A percentile compares a stretch with the other conserved stretches of the same genome.
phyloP scores from a whole-genome alignment of 129 eudicot species.

The Heracleum sosnowskyi region DNA sequence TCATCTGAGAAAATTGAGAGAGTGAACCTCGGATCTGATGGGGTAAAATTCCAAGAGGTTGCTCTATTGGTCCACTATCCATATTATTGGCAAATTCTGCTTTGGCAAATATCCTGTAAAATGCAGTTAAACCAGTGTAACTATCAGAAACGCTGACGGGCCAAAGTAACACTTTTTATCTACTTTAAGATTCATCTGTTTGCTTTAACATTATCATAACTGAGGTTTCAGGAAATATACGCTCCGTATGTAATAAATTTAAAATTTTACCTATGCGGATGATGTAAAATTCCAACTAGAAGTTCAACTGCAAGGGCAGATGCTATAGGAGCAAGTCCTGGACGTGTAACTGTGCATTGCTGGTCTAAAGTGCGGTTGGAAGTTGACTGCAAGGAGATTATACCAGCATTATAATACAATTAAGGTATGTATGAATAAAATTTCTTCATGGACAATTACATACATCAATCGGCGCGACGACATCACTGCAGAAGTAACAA shows the following conservation, averaged over 20 bases:
- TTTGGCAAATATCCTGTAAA: constrained; percentile 58
- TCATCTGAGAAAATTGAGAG: constrained; percentile 88
- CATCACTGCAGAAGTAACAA: constrained; percentile 90
- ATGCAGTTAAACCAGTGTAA: background rate
- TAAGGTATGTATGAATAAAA: background rate
- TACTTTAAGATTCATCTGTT: background rate
- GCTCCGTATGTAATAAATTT: background rate
- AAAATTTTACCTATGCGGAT: constrained; percentile 66
- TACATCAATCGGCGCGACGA: constrained; percentile 96
- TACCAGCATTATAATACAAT: background rate
- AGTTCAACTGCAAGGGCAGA: constrained; percentile 92
- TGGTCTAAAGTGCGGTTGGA: constrained; percentile 95
- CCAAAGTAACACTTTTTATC: background rate
- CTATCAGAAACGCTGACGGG: background rate
- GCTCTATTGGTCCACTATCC: constrained; percentile 44
- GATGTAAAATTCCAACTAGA: constrained; percentile 78
- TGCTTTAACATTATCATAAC: background rate
- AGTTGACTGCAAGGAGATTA: constrained; percentile 58
- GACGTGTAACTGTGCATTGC: constrained; percentile 97
- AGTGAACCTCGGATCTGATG: constrained; percentile 86
- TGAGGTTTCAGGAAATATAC: background rate
- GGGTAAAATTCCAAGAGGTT: constrained; percentile 90
- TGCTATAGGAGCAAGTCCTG: constrained; percentile 97
- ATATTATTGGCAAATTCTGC: constrained; percentile 63
- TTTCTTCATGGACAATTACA: background rate